Evolutionary conservation across 176 grass and related monocot species (phyloP).

Genomic region (Oryza meridionalis): DNA sequence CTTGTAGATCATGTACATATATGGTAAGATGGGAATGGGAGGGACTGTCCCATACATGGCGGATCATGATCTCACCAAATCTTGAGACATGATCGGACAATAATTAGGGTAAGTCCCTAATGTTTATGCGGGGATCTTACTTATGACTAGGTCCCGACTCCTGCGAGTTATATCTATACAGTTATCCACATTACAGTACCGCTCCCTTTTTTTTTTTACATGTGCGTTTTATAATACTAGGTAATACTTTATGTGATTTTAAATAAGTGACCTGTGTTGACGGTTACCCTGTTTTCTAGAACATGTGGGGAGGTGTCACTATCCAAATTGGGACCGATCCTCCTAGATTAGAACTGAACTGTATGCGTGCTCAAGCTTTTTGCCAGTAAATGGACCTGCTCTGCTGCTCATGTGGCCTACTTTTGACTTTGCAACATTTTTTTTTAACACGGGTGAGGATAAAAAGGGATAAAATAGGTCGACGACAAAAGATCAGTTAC

Average conservation of each 20-base stretch:
- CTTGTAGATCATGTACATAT: not conserved
- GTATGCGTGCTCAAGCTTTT: constrained; percentile 7
- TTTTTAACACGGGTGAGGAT: constrained; percentile 1
- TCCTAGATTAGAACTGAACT: not conserved
- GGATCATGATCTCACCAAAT: not conserved
- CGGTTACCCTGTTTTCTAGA: constrained; percentile 9
- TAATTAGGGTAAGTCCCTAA: not conserved
- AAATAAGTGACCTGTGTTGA: constrained; percentile 5
- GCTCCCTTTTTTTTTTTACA: not conserved
- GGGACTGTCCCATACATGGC: not conserved
- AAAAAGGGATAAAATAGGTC: constrained; percentile 15
- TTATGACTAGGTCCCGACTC: not conserved
- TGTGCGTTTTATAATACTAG: not conserved
- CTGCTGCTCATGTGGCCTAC: not conserved
- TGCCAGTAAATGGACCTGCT: constrained; percentile 19
- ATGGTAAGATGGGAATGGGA: no score
- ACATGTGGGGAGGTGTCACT: constrained; percentile 18
- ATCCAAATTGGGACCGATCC: not conserved
- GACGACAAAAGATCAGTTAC: not conserved
- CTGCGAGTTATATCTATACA: not conserved
- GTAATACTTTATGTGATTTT: not conserved
- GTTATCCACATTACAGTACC: not conserved
- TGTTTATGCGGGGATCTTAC: not conserved
- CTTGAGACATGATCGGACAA: not conserved
- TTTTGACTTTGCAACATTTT: constrained; percentile 11